Percentiles rank a stretch among this genome's conserved stretches.
Evolutionary conservation across 768 basidiomycete species (phyloP).

Genomic region (Macrolepiota dolichaula): DNA sequence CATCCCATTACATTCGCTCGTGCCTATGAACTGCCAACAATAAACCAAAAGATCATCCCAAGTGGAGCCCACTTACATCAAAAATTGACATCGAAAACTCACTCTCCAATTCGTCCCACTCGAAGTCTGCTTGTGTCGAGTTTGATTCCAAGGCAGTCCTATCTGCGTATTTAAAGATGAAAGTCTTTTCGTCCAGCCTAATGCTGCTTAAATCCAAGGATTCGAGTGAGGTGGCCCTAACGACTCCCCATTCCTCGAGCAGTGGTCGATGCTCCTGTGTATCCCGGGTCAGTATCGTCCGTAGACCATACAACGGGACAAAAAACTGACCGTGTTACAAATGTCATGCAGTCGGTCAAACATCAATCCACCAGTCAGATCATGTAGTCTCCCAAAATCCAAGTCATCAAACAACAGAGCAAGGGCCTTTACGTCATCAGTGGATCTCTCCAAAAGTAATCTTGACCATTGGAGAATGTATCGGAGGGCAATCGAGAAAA

Average conservation of each 20-base stretch:
- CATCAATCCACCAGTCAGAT: background rate
- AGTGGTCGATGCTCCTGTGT: background rate
- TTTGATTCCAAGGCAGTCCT: too few relatives aligned
- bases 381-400: background rate
- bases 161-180: background rate
- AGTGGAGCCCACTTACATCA: background rate
- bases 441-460: background rate
- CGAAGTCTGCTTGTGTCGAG: background rate
- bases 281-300: background rate
- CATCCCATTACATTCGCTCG: background rate
- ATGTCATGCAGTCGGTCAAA: background rate
- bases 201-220: background rate
- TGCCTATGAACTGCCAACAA: slow-evolving; percentile 20
- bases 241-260: background rate
- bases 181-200: background rate
- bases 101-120: background rate
- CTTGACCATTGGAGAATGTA: too few relatives aligned
- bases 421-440: background rate
- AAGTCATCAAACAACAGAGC: background rate
- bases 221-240: background rate
- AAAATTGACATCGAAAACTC: background rate
- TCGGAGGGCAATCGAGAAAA: too few relatives aligned
- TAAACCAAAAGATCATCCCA: background rate
- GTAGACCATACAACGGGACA: too few relatives aligned
- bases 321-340: background rate